Evolutionary conservation across 2,329 filamentous ascomycete genomes (phyloP).

Genomic region (Arthroderma uncinatum): DNA sequence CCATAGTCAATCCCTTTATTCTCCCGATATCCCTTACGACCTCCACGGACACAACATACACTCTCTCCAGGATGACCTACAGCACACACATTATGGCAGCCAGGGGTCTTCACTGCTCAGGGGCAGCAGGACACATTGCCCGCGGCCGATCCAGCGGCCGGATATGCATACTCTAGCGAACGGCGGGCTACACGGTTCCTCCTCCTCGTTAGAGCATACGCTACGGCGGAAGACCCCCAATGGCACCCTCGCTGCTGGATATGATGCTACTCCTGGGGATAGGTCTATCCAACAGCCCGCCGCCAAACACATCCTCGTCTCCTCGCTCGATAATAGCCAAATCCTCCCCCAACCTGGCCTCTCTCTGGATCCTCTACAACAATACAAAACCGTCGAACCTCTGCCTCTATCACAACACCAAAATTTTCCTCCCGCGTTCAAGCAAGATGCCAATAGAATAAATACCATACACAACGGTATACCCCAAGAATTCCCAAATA

Average conservation of each 20-base stretch:
- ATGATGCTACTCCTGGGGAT: slow-evolving; percentile 71
- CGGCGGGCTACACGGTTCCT: slow-evolving; percentile 17
- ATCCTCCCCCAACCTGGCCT: slow-evolving; percentile 25
- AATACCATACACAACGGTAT: slow-evolving; percentile 16
- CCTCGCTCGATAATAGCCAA: slow-evolving; percentile 40
- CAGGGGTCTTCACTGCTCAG: slow-evolving; percentile 18
- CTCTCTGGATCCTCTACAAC: slow-evolving; percentile 26
- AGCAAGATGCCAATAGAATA: slow-evolving; percentile 23
- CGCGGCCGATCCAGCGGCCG: slow-evolving; percentile 31
- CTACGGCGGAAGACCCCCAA: slow-evolving; percentile 85
- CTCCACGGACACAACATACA: slow-evolving; percentile 20
- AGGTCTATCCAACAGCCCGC: slow-evolving; percentile 63
- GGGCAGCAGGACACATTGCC: slow-evolving; percentile 24
- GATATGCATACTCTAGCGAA: slow-evolving; percentile 22
- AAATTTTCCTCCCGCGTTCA: slow-evolving; percentile 32
- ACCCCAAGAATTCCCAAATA: slow-evolving; percentile 24
- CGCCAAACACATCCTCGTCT: slow-evolving; percentile 71
- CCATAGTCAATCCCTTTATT: slow-evolving; percentile 24
- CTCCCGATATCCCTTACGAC: slow-evolving; percentile 24
- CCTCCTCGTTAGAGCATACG: slow-evolving; percentile 52
- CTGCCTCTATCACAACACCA: slow-evolving; percentile 22
- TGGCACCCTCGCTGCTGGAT: slow-evolving; percentile 83
- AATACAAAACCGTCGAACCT: slow-evolving; percentile 21
- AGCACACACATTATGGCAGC: slow-evolving; percentile 16
- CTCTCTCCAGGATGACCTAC: slow-evolving; percentile 17